These are phyloP conservation scores for Dipteronia dyeriana DNA, from an alignment of 345 rosid species.

Conservation along the genomic window DNA sequence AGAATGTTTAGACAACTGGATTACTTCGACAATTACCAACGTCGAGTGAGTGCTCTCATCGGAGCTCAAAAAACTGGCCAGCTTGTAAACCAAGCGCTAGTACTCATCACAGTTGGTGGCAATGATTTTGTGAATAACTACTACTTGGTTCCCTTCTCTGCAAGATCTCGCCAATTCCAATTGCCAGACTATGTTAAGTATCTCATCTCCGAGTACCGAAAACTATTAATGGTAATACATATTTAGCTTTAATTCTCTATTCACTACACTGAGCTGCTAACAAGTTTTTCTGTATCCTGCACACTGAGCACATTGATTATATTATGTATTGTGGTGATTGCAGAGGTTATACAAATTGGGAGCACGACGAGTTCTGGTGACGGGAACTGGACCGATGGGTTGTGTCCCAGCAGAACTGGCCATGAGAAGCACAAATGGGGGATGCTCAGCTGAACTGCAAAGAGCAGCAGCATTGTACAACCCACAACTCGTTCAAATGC, in stretches of 20 bases:
- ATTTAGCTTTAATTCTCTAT: neutral
- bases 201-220: constrained; percentile 48
- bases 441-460: constrained; percentile 45
- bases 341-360: constrained; percentile 45
- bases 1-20: constrained; percentile 62
- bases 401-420: constrained; percentile 57
- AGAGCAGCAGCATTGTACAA: constrained; percentile 39
- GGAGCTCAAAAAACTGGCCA: constrained; percentile 44
- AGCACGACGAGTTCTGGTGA: constrained; percentile 45
- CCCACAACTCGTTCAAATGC: constrained; percentile 44
- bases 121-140: constrained; percentile 71
- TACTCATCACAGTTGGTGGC: constrained; percentile 58
- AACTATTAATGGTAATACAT: constrained; percentile 37
- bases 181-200: constrained; percentile 44
- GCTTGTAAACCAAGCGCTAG: constrained; percentile 53
- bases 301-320: neutral
- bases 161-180: constrained; percentile 49
- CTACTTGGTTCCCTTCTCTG: constrained; percentile 48
- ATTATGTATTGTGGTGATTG: constrained; percentile 25
- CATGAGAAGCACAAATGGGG: constrained; percentile 31
- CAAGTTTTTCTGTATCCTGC: neutral
- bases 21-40: constrained; percentile 60
- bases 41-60: constrained; percentile 42
- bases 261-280: neutral
- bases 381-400: constrained; percentile 57